Conservation (phyloP, 305 asterid species). For the Withania somnifera region DNA sequence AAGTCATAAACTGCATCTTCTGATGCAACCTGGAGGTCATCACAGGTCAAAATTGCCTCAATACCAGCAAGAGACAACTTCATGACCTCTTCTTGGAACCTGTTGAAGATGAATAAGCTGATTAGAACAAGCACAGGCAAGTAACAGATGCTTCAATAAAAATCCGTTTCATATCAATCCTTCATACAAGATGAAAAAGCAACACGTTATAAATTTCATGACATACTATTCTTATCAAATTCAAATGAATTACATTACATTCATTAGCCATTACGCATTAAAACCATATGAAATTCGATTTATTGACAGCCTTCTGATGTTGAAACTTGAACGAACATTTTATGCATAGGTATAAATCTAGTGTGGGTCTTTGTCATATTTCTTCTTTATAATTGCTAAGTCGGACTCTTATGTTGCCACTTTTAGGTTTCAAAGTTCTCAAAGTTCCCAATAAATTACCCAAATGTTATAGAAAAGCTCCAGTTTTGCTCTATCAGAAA, state of each 20-base stretch:
- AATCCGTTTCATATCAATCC: not conserved
- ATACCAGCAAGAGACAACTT: constrained; percentile 17
- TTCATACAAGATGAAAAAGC: not conserved
- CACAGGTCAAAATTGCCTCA: constrained; percentile 15
- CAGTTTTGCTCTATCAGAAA: not conserved
- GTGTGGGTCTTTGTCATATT: not conserved
- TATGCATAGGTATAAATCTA: not conserved
- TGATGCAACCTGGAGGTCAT: constrained; percentile 18
- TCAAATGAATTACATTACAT: not conserved
- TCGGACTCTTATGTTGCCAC: not conserved
- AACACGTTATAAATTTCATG: not conserved
- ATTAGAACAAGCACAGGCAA: not conserved
- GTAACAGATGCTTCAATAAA: not conserved
- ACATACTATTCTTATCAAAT: not conserved
- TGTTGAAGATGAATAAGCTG: not conserved
- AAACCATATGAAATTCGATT: not conserved
- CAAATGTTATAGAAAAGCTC: not conserved
- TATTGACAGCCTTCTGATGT: not conserved
- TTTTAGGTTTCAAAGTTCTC: not conserved
- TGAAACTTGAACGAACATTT: not conserved
- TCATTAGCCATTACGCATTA: not conserved
- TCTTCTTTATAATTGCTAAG: not conserved
- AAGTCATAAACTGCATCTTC: constrained; percentile 19
- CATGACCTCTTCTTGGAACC: constrained; percentile 16
- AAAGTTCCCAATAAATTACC: not conserved